A percentile compares a stretch with the other conserved stretches of the same genome.
phyloP scores from a whole-genome alignment of 208 protist genomes.

The Acanthamoeba sp. region DNA sequence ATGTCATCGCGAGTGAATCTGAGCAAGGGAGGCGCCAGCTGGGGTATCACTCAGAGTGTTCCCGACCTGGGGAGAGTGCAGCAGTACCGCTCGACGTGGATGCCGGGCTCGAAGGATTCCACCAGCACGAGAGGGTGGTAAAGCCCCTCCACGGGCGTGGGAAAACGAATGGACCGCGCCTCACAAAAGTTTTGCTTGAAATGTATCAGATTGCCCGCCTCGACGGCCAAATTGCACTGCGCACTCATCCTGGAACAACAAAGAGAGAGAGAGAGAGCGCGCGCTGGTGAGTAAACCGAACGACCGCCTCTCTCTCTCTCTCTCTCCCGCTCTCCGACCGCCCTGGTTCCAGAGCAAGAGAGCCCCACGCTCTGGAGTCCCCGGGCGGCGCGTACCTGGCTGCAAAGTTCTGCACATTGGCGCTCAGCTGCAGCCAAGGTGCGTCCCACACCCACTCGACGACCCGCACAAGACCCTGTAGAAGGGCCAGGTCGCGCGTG shows the following conservation, averaged over 20 bases:
- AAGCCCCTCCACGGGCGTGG: background rate
- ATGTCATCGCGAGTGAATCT: constrained; percentile 55
- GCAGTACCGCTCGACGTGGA: constrained; percentile 74
- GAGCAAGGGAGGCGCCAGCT: background rate
- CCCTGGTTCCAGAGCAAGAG: background rate
- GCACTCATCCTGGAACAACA: constrained; percentile 67
- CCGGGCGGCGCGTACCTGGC: background rate
- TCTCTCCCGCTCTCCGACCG: too few species aligned
- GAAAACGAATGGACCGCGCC: constrained; percentile 44
- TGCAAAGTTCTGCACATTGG: constrained; percentile 7
- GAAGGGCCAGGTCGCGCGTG: background rate
- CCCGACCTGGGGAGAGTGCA: background rate
- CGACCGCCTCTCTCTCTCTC: too few species aligned
- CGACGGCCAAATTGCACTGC: constrained; percentile 69
- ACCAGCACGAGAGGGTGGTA: constrained; percentile 71
- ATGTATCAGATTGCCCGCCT: constrained; percentile 71
- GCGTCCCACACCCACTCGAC: constrained; percentile 1
- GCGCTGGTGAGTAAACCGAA: too few species aligned
- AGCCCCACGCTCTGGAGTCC: too few species aligned
- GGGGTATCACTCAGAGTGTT: background rate
- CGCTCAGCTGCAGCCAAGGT: background rate
- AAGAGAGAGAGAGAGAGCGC: background rate
- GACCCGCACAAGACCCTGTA: background rate
- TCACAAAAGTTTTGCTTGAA: constrained; percentile 80
- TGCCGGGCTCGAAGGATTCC: constrained; percentile 80